Evolutionary conservation across 2,329 filamentous ascomycete genomes (phyloP), one percentile per base, ranked within the genome.

Genomic region (Hypoxylon sp.): DNA sequence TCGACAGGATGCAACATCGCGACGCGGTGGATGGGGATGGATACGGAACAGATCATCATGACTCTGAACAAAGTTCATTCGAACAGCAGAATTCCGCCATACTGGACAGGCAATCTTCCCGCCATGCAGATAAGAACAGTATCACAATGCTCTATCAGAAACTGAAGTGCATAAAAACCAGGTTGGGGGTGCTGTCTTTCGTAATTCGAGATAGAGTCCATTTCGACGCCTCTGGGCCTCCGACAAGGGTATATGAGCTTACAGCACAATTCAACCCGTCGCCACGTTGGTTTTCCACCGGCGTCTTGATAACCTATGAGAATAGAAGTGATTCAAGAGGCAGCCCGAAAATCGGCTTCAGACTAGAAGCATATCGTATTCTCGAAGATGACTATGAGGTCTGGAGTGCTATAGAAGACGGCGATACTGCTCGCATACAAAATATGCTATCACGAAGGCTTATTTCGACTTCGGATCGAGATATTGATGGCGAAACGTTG

Each of bases 261-360:
- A 35, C 20, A 25, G 59, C 30, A 40, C 64, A 68, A 3, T 64
- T 71, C 30, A 44, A 3, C 40, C 71, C 69, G 10, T 66, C 69
- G 2, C 56, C 44, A 6, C 20, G 61, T 30, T 73, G 69, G 66
- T 27, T 70, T n/a, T 55, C 64, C 25, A 64, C 56, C 2, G 66
- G 71, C 37, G 60, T 22, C 50, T 71, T 59, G n/a, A 44, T 68
- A 17, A 61, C 42, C 25, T 73, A 71, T 33, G 27, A 60, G 31
- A 64, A 50, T 3, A 58, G 11, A 46, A 37, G 56, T 20, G 63
- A 73, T 31, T 42, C 61, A 30, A 60, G 69, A 64, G 67, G 67
- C 35, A 56, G 22, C 1, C 54, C 42, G 0, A 20, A 53, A 8
- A 54, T 68, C 17, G 48, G 58, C 14, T 33, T 56, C 14, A 66